A percentile compares a stretch with the other conserved stretches of the same genome.
These are phyloP conservation scores for Fusarium pseudonygamai DNA, from an alignment of 2,329 filamentous ascomycete species.

Conservation along the genomic window DNA sequence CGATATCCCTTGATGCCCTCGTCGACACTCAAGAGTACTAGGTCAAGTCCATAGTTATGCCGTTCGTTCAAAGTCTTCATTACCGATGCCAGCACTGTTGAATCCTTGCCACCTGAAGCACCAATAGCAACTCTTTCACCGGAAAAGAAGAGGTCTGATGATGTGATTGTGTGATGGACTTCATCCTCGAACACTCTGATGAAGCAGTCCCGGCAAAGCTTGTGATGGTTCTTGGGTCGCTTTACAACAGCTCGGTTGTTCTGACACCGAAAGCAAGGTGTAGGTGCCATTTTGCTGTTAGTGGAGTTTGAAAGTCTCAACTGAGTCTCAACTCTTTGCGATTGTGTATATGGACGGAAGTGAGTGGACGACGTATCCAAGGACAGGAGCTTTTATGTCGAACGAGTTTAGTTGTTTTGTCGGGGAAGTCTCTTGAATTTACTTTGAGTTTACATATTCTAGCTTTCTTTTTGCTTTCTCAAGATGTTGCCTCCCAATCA, in stretches of 20 bases:
- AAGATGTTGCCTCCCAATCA: not conserved
- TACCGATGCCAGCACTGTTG: slow-evolving; percentile 92
- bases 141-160: slow-evolving; percentile 79
- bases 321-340: not conserved
- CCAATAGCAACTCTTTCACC: slow-evolving; percentile 94
- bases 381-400: not conserved
- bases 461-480: not conserved
- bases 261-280: slow-evolving; percentile 79
- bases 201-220: slow-evolving; percentile 92
- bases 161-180: slow-evolving; percentile 89
- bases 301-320: not conserved
- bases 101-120: slow-evolving; percentile 96
- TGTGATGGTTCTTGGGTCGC: slow-evolving; percentile 92
- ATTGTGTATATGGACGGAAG: not conserved
- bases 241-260: slow-evolving; percentile 85
- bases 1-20: slow-evolving; percentile 98
- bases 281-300: slow-evolving; percentile 73
- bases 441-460: slow-evolving; percentile 13
- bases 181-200: slow-evolving; percentile 89
- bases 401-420: not conserved
- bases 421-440: not conserved
- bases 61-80: slow-evolving; percentile 94
- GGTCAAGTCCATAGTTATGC: slow-evolving; percentile 84
- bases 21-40: slow-evolving; percentile 90
- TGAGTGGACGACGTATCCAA: not conserved